Evolutionary conservation across 805 yeast genomes (phyloP).

Genomic region (Sugiyamaella floridensis): DNA sequence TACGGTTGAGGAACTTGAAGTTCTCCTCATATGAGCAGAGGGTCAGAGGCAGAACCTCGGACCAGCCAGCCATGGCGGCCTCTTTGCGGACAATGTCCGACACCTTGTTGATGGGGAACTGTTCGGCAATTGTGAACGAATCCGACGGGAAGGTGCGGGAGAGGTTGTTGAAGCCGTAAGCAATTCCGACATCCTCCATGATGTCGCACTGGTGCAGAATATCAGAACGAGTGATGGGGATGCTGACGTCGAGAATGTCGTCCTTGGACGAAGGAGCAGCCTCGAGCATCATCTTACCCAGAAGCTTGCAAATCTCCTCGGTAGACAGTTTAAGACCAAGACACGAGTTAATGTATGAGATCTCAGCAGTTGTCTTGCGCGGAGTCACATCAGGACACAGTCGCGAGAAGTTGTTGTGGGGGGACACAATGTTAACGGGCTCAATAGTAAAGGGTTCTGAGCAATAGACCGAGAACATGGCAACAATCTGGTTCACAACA

Average conservation of each 20-base stretch:
- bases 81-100: conserved; percentile 87
- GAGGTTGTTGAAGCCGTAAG: conserved; percentile 88
- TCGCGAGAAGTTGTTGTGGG: conserved; percentile 71
- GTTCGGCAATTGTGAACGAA: conserved; percentile 70
- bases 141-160: conserved; percentile 73
- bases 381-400: conserved; percentile 65
- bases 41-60: conserved; percentile 92
- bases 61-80: conserved; percentile 91
- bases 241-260: conserved; percentile 53
- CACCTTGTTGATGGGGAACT: conserved; percentile 85
- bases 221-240: conserved; percentile 95
- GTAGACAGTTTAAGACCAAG: conserved; percentile 73
- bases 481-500: conserved; percentile 85
- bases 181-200: conserved; percentile 97
- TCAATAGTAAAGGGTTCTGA: conserved; percentile 77
- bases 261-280: conserved; percentile 49
- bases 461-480: conserved; percentile 87
- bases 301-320: conserved; percentile 58
- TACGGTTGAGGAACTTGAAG: conserved; percentile 71
- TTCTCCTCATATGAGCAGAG: conserved; percentile 96
- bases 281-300: conserved; percentile 72
- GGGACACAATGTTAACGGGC: conserved; percentile 79
- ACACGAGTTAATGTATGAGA: conserved; percentile 83
- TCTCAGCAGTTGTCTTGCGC: conserved; percentile 66
- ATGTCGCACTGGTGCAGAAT: conserved; percentile 95